A percentile compares a stretch with the other conserved stretches of the same genome.
These are phyloP conservation scores for Fusarium brevicatenulatum DNA, from an alignment of 2,329 filamentous ascomycete genomes.

Conservation along the genomic window DNA sequence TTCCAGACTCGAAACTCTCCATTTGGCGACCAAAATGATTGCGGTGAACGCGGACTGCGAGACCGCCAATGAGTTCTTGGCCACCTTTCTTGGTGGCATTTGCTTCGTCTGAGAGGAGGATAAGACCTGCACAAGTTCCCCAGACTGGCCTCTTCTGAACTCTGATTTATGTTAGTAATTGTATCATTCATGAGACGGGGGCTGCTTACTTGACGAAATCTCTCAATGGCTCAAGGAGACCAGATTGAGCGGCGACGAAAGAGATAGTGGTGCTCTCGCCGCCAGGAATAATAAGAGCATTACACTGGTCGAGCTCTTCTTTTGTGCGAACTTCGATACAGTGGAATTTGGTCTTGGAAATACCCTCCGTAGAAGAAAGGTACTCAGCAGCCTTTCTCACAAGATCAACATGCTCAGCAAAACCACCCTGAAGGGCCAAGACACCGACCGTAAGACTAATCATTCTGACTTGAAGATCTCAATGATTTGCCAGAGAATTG, in stretches of 20 bases:
- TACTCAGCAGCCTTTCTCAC: slow-evolving; percentile 73
- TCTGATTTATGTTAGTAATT: slow-evolving; percentile 54
- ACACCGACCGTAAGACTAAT: slow-evolving; percentile 65
- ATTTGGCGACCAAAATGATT: slow-evolving; percentile 96
- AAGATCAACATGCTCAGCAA: slow-evolving; percentile 85
- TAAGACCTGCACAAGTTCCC: slow-evolving; percentile 96
- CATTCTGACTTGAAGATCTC: slow-evolving; percentile 15
- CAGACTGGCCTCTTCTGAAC: slow-evolving; percentile 83
- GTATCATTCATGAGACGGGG: neutral
- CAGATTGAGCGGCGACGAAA: slow-evolving; percentile 83
- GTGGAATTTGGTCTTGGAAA: slow-evolving; percentile 56
- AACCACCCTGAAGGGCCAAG: slow-evolving; percentile 88
- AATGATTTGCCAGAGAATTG: neutral
- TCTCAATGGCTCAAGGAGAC: slow-evolving; percentile 83
- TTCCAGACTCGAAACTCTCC: slow-evolving; percentile 84
- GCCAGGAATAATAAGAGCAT: slow-evolving; percentile 89
- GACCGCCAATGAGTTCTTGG: slow-evolving; percentile 90
- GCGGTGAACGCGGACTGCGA: slow-evolving; percentile 89
- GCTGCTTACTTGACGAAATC: slow-evolving; percentile 86
- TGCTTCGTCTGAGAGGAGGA: slow-evolving; percentile 87
- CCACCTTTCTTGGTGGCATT: slow-evolving; percentile 90
- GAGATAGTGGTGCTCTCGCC: slow-evolving; percentile 96
- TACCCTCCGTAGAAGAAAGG: slow-evolving; percentile 49
- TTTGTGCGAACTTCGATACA: slow-evolving; percentile 85
- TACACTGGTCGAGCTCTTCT: slow-evolving; percentile 75